Conservation (phyloP, 495 filamentous ascomycete species). For the Evernia prunastri region DNA sequence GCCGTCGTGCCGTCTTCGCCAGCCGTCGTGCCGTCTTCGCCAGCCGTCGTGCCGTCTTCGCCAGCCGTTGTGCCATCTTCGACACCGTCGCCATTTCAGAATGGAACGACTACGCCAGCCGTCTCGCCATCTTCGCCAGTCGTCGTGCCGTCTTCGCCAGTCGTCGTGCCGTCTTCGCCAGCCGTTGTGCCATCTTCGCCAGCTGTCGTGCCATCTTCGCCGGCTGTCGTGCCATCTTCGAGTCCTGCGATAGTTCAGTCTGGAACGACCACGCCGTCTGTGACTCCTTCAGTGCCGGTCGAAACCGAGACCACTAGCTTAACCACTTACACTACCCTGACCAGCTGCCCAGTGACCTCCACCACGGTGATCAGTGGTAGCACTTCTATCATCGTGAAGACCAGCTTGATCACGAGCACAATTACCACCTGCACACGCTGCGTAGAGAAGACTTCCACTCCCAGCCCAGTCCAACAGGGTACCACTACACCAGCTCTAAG, state of each 20-base stretch:
- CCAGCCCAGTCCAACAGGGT: background rate
- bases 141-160: conserved; percentile 21
- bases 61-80: background rate
- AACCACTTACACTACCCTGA: conserved; percentile 30
- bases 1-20: background rate
- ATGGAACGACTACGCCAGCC: background rate
- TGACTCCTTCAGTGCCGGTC: background rate
- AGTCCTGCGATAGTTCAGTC: background rate
- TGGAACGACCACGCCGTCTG: background rate
- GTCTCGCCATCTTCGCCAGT: background rate
- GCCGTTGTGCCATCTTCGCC: background rate
- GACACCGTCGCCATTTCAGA: background rate
- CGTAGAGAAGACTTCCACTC: background rate
- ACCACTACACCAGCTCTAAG: background rate
- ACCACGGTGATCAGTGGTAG: background rate
- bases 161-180: conserved; percentile 19
- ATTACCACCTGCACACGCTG: conserved; percentile 5
- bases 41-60: background rate
- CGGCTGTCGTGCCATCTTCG: background rate
- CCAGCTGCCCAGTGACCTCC: conserved; percentile 13
- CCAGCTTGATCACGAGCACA: background rate
- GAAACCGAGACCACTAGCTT: conserved; percentile 27
- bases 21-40: background rate
- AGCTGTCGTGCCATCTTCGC: background rate
- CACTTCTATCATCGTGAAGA: conserved; percentile 2